A percentile compares a stretch with the other conserved stretches of the same genome.
phyloP scores from a whole-genome alignment of 2,329 filamentous ascomycete genomes.

The Colletotrichum tropicale region DNA sequence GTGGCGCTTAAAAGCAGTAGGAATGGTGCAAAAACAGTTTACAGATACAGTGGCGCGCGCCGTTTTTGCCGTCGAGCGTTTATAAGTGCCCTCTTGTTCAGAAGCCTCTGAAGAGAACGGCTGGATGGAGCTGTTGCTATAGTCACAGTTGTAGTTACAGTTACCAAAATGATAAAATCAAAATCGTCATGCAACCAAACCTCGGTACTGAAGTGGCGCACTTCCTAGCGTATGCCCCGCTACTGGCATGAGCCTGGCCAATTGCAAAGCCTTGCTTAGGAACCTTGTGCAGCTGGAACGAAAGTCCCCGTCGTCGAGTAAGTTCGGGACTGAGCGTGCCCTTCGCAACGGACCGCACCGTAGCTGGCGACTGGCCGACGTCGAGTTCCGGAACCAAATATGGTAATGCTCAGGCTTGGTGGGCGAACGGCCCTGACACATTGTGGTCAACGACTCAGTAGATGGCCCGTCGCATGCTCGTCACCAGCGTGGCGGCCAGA shows the following conservation, averaged over 20 bases:
- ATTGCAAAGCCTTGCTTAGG: not conserved
- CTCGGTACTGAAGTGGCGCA: not conserved
- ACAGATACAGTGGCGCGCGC: not conserved
- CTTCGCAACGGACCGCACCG: not conserved
- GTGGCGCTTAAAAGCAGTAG: not conserved
- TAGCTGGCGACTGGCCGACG: not conserved
- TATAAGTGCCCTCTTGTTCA: not conserved
- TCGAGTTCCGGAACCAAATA: not conserved
- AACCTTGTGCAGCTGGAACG: too few relatives aligned
- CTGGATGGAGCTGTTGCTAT: not conserved
- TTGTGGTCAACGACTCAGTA: not conserved
- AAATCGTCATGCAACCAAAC: not conserved
- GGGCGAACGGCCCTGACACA: not conserved
- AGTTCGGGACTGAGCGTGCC: too few relatives aligned
- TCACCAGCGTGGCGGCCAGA: not conserved
- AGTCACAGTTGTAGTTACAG: not conserved
- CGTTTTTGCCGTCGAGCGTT: not conserved
- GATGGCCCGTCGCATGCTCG: not conserved
- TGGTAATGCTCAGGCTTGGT: not conserved
- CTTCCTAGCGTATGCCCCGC: not conserved
- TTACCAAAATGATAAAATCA: not conserved
- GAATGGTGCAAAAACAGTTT: not conserved
- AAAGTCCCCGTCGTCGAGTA: not conserved
- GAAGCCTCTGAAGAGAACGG: not conserved
- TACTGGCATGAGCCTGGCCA: not conserved